Conservation (phyloP, 805 yeast species). For the Candida germanica region DNA sequence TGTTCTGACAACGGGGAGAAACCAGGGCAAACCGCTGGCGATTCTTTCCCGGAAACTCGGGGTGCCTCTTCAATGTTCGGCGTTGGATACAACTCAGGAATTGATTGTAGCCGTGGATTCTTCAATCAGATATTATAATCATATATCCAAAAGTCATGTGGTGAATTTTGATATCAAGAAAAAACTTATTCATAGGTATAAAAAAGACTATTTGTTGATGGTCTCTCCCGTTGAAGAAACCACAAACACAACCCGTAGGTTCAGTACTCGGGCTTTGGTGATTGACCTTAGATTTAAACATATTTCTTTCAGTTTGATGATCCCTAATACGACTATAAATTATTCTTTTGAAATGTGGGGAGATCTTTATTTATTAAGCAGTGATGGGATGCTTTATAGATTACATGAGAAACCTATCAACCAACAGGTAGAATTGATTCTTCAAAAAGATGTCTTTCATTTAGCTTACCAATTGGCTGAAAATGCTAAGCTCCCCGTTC, state of each 20-base stretch:
- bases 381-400: constrained; percentile 72
- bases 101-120: constrained; percentile 65
- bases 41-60: constrained; percentile 47
- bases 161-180: constrained; percentile 58
- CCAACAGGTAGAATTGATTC: constrained; percentile 66
- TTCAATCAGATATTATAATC: constrained; percentile 61
- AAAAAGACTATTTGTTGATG: constrained; percentile 54
- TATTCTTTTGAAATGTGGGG: constrained; percentile 57
- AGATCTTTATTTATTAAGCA: constrained; percentile 58
- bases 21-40: constrained; percentile 58
- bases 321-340: constrained; percentile 58
- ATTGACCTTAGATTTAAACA: constrained; percentile 70
- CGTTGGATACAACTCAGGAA: constrained; percentile 42
- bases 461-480: constrained; percentile 70
- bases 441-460: constrained; percentile 66
- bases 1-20: constrained; percentile 74
- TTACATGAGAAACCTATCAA: constrained; percentile 62
- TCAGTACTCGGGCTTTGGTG: constrained; percentile 57
- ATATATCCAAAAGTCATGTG: constrained; percentile 50
- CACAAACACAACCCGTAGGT: constrained; percentile 12
- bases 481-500: constrained; percentile 28
- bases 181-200: constrained; percentile 46
- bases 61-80: constrained; percentile 49
- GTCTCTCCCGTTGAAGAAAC: constrained; percentile 46
- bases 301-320: constrained; percentile 63